Evolutionary conservation across 257 asterid genomes (phyloP).

Genomic region (Phtheirospermum japonicum): DNA sequence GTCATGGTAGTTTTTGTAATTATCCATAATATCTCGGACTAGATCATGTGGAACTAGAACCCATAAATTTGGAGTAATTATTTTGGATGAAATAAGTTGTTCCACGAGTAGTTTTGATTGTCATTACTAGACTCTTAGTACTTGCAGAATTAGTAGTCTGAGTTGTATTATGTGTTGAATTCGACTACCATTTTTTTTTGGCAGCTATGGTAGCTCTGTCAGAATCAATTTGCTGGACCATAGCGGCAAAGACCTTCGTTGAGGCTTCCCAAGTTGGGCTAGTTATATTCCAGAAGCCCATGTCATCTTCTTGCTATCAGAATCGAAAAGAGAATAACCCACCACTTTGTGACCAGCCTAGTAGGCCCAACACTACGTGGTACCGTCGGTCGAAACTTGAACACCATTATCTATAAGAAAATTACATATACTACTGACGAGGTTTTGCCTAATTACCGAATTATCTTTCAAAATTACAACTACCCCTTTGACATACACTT

Average conservation of each 20-base stretch:
- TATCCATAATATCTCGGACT: background rate
- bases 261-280: slow-evolving; percentile 53
- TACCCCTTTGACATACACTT: background rate
- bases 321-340: slow-evolving; percentile 58
- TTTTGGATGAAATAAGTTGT: slow-evolving; percentile 6
- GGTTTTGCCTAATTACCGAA: background rate
- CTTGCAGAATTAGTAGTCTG: background rate
- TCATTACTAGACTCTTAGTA: too few species aligned
- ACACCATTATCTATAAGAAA: background rate
- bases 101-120: background rate
- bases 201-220: slow-evolving; percentile 89
- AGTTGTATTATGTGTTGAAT: slow-evolving; percentile 17
- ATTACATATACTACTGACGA: background rate
- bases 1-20: background rate
- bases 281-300: slow-evolving; percentile 80
- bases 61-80: background rate
- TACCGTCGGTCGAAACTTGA: slow-evolving; percentile 26
- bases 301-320: slow-evolving; percentile 69
- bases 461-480: background rate
- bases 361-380: slow-evolving; percentile 64
- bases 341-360: slow-evolving; percentile 60
- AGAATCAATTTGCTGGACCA: slow-evolving; percentile 83
- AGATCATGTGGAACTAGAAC: background rate
- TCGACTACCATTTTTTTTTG: slow-evolving; percentile 26
- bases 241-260: slow-evolving; percentile 46